These are phyloP conservation scores for Martiniozyma asiatica DNA, from an alignment of 1,139 yeast species.

Conservation along the genomic window DNA sequence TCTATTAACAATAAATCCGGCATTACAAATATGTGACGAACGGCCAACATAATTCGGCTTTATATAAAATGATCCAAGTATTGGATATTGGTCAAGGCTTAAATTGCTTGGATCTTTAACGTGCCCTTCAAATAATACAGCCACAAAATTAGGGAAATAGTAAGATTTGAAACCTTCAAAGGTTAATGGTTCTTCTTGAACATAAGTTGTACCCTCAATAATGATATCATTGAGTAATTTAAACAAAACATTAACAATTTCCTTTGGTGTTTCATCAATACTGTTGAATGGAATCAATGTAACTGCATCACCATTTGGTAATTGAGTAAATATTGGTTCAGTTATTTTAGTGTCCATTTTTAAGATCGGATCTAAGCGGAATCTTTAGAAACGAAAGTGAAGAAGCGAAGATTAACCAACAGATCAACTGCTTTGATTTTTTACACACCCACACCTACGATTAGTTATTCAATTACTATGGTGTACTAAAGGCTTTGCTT, in stretches of 20 bases:
- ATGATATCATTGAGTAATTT: constrained; percentile 34
- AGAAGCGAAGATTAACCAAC: too few relatives aligned
- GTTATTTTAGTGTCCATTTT: too few relatives aligned
- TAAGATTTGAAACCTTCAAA: constrained; percentile 28
- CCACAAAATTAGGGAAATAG: constrained; percentile 36
- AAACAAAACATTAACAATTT: constrained; percentile 25
- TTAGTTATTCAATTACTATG: too few relatives aligned
- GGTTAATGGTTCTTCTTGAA: constrained; percentile 23
- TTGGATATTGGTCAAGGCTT: constrained; percentile 18
- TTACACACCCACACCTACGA: too few relatives aligned
- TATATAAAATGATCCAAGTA: constrained; percentile 60
- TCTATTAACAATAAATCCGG: constrained; percentile 57
- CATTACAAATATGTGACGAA: constrained; percentile 71
- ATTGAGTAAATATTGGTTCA: too few relatives aligned
- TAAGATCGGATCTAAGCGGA: too few relatives aligned
- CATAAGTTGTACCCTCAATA: constrained; percentile 41
- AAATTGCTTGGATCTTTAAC: neutral
- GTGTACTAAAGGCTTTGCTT: too few relatives aligned
- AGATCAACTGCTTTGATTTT: too few relatives aligned
- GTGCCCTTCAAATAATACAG: constrained; percentile 32
- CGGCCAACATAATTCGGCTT: constrained; percentile 73
- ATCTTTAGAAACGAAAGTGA: too few relatives aligned
- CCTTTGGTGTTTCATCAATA: constrained; percentile 28
- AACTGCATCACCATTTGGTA: constrained; percentile 30
- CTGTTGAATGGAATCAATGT: constrained; percentile 74